phyloP scores from a whole-genome alignment of 257 asterid species.

The Fraxinus cuspidata region DNA sequence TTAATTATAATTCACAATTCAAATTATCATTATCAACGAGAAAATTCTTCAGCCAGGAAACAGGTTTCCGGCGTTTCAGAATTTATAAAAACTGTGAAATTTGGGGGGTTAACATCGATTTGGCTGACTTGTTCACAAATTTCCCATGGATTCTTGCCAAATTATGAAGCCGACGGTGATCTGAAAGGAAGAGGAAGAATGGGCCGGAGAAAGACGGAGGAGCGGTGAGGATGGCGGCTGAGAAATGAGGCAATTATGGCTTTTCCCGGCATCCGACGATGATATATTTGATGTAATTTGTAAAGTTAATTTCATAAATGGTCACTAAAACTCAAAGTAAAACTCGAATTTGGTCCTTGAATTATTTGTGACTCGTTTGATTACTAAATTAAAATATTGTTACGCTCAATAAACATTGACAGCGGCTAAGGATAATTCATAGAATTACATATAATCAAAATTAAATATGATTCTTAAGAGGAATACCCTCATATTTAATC shows the following conservation, averaged over 20 bases:
- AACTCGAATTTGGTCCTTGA: too few relatives aligned
- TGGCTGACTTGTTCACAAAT: constrained; percentile 28
- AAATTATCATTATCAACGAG: constrained; percentile 26
- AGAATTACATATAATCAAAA: too few relatives aligned
- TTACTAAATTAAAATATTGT: too few relatives aligned
- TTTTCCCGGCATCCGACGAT: constrained; percentile 24
- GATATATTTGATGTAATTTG: constrained; percentile 32
- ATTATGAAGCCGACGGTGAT: not conserved
- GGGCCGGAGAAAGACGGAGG: not conserved
- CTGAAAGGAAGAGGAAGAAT: not conserved
- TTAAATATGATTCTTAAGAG: too few relatives aligned
- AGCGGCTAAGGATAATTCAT: too few relatives aligned
- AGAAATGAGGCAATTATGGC: not conserved
- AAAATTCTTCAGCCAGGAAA: constrained; percentile 7
- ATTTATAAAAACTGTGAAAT: constrained; percentile 12
- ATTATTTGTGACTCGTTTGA: too few relatives aligned
- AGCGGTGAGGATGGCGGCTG: not conserved
- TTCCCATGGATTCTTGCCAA: constrained; percentile 35
- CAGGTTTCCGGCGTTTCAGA: constrained; percentile 24
- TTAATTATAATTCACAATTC: constrained; percentile 25
- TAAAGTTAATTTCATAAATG: not conserved
- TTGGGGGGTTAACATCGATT: constrained; percentile 29
- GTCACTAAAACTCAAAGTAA: too few relatives aligned
- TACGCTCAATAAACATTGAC: too few relatives aligned
- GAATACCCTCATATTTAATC: too few relatives aligned